phyloP scores from a whole-genome alignment of 768 basidiomycete genomes.

The Daedaleopsis sinensis region DNA sequence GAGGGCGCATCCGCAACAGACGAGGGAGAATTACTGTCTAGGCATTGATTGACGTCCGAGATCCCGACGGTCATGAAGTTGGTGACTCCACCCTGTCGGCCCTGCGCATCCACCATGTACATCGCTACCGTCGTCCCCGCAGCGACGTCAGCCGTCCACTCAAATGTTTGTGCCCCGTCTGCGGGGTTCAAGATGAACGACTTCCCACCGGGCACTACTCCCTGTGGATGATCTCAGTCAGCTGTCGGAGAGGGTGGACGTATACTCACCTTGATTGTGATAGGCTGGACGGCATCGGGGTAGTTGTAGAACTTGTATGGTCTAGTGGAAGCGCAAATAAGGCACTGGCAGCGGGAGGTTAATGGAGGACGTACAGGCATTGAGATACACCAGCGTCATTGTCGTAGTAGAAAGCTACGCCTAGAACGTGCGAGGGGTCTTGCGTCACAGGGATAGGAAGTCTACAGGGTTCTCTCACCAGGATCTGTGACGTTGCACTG shows the following conservation, averaged over 20 bases:
- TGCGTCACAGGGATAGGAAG: not conserved
- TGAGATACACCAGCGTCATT: slow-evolving; percentile 11
- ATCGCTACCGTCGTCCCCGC: slow-evolving; percentile 25
- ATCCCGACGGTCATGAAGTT: slow-evolving; percentile 21
- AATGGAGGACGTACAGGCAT: slow-evolving; percentile 12
- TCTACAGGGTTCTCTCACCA: not conserved
- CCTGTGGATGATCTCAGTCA: slow-evolving; percentile 15
- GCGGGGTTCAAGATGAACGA: slow-evolving; percentile 28
- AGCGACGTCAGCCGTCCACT: slow-evolving; percentile 29
- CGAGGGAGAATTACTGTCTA: slow-evolving; percentile 23
- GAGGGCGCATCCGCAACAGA: slow-evolving; percentile 28
- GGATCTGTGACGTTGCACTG: slow-evolving; percentile 9
- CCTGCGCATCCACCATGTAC: slow-evolving; percentile 28
- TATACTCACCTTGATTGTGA: slow-evolving; percentile 26
- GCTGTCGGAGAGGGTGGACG: not conserved
- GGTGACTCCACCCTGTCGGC: slow-evolving; percentile 29
- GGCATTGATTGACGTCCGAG: slow-evolving; percentile 27
- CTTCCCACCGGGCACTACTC: slow-evolving; percentile 27
- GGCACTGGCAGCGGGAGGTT: not conserved
- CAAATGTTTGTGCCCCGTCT: slow-evolving; percentile 17
- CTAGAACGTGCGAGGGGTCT: not conserved
- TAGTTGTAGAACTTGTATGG: slow-evolving; percentile 23
- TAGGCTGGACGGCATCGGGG: slow-evolving; percentile 27
- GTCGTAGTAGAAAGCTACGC: slow-evolving; percentile 6
- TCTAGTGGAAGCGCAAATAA: slow-evolving; percentile 2